A percentile compares a stretch with the other conserved stretches of the same genome.
Evolutionary conservation across 768 basidiomycete genomes (phyloP).

Genomic region (Collybiopsis luxurians): DNA sequence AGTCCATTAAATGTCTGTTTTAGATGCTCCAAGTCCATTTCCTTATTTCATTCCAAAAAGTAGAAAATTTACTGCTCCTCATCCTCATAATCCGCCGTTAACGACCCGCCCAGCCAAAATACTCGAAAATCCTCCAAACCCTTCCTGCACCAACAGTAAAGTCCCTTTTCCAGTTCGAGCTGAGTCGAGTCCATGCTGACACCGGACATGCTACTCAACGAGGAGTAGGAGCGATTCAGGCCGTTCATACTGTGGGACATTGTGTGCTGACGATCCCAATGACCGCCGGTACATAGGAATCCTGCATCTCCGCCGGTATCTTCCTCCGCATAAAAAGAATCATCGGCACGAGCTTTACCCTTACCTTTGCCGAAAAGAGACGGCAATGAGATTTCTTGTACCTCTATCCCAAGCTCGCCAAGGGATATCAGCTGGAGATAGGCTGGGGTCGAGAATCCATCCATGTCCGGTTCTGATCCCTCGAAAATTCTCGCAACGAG

Average conservation of each 20-base stretch:
- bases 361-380: constrained; percentile 55
- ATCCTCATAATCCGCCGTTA: constrained; percentile 25
- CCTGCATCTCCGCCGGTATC: constrained; percentile 67
- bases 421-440: constrained; percentile 71
- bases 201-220: constrained; percentile 38
- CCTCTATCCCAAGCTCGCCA: constrained; percentile 69
- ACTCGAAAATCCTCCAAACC: constrained; percentile 75
- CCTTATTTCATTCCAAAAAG: too few relatives aligned
- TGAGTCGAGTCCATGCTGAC: constrained; percentile 48
- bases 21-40: too few relatives aligned
- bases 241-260: constrained; percentile 25
- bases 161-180: constrained; percentile 56
- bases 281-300: constrained; percentile 50
- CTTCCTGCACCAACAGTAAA: constrained; percentile 79
- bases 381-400: constrained; percentile 61
- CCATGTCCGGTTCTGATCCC: constrained; percentile 21
- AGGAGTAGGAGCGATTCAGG: constrained; percentile 44
- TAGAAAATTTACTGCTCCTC: constrained; percentile 18
- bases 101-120: constrained; percentile 75
- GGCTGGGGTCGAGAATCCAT: constrained; percentile 27
- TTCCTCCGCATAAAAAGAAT: constrained; percentile 52
- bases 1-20: too few relatives aligned
- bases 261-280: constrained; percentile 43
- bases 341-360: constrained; percentile 38
- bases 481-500: constrained; percentile 52